Evolutionary conservation across 2,329 filamentous ascomycete species (phyloP).

Genomic region (Macrophomina tecta): DNA sequence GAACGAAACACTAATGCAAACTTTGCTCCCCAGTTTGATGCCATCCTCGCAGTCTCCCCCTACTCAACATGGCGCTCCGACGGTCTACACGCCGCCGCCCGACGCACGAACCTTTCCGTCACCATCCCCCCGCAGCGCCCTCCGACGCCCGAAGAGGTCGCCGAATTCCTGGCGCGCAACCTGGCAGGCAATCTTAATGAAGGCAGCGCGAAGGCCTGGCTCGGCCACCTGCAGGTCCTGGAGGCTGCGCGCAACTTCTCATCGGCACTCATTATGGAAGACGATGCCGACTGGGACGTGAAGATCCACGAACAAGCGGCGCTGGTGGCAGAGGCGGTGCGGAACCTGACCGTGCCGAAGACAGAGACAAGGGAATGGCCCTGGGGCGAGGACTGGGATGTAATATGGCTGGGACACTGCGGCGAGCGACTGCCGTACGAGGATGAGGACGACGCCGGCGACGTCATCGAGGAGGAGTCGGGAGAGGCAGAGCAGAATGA

Average conservation of each 20-base stretch:
- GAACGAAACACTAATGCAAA: neutral
- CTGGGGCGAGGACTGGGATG: conserved; percentile 28
- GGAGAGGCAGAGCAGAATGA: neutral
- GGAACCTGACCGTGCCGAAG: conserved; percentile 13
- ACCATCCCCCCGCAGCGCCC: conserved; percentile 24
- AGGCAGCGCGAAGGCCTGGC: conserved; percentile 27
- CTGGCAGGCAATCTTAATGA: conserved; percentile 8
- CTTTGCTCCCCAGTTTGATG: conserved; percentile 21
- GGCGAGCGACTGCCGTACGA: conserved; percentile 25
- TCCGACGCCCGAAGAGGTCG: neutral
- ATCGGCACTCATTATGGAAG: conserved; percentile 29
- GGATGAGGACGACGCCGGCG: neutral
- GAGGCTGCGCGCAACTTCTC: conserved; percentile 8
- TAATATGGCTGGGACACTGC: conserved; percentile 27
- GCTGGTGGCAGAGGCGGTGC: conserved; percentile 10
- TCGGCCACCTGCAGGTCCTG: conserved; percentile 30
- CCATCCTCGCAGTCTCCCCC: conserved; percentile 28
- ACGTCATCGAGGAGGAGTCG: neutral
- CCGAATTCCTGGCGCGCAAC: conserved; percentile 3
- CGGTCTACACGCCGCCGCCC: conserved; percentile 28
- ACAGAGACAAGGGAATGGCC: conserved; percentile 7
- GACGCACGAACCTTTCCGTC: conserved; percentile 27
- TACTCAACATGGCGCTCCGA: conserved; percentile 27
- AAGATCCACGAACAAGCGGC: conserved; percentile 18
- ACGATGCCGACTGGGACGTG: conserved; percentile 31